These are phyloP conservation scores for Fusarium metavorans DNA, from an alignment of 2,329 filamentous ascomycete species.

Conservation along the genomic window DNA sequence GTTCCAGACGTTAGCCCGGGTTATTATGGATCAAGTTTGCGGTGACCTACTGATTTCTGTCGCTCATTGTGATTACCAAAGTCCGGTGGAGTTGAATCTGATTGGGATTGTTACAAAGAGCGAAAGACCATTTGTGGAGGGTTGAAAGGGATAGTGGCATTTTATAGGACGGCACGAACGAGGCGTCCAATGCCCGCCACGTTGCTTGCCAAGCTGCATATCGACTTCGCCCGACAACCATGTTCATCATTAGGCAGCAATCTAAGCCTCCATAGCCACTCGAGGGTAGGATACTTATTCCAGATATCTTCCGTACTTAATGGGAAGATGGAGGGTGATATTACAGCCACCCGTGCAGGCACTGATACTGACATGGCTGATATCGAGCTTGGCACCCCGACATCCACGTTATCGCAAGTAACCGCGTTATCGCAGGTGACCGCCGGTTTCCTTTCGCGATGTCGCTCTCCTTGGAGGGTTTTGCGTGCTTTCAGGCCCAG, in stretches of 20 bases:
- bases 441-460: neutral
- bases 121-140: too few relatives aligned
- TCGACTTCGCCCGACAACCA: neutral
- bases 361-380: neutral
- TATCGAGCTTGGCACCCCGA: neutral
- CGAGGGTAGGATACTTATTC: neutral
- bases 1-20: neutral
- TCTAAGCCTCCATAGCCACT: neutral
- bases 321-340: neutral
- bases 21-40: neutral
- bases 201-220: neutral
- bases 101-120: neutral
- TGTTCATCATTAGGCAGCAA: neutral
- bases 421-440: neutral
- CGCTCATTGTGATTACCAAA: neutral
- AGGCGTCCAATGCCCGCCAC: neutral
- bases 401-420: neutral
- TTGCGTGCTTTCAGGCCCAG: neutral
- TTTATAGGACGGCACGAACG: neutral
- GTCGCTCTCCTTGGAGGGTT: neutral
- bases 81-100: neutral
- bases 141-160: neutral
- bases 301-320: neutral
- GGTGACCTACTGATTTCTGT: neutral
- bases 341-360: neutral